A percentile compares a stretch with the other conserved stretches of the same genome.
Evolutionary conservation across 176 grass and related monocot species (phyloP).

Genomic region (Avena sativa): DNA sequence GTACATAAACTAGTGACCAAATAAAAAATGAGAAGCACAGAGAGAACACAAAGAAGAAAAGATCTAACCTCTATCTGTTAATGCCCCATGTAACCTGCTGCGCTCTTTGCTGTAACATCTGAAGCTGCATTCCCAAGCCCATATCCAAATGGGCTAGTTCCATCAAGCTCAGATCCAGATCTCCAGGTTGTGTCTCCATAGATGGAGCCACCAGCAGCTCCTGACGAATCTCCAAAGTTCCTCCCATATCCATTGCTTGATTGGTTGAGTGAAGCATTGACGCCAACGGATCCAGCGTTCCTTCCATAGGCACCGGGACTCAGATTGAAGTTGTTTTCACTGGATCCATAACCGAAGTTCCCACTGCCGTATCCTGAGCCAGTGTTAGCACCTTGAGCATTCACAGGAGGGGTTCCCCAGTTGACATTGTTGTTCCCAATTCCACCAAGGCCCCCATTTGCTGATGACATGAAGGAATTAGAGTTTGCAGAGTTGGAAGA

Average conservation of each 20-base stretch:
- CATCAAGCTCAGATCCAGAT: constrained; percentile 75
- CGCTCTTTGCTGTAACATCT: constrained; percentile 66
- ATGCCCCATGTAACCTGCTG: constrained; percentile 69
- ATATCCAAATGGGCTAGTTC: constrained; percentile 75
- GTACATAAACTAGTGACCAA: neutral
- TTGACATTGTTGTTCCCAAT: constrained; percentile 79
- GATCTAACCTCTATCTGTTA: constrained; percentile 78
- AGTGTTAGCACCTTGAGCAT: constrained; percentile 55
- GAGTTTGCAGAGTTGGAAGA: constrained; percentile 65
- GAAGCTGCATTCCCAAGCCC: constrained; percentile 62
- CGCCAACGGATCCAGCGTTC: constrained; percentile 57
- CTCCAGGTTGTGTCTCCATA: constrained; percentile 81
- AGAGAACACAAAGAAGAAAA: constrained; percentile 21
- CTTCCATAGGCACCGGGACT: constrained; percentile 66
- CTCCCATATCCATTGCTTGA: constrained; percentile 75
- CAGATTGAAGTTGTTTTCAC: constrained; percentile 64
- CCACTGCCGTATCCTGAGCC: constrained; percentile 57
- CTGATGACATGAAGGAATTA: constrained; percentile 71
- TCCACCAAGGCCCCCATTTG: constrained; percentile 67
- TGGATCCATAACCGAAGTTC: constrained; percentile 66
- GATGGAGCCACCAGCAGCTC: constrained; percentile 60
- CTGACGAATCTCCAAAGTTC: constrained; percentile 69
- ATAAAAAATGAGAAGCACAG: constrained; percentile 25
- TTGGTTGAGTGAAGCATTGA: constrained; percentile 59
- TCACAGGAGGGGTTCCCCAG: constrained; percentile 78